Evolutionary conservation across 768 basidiomycete genomes (phyloP).

Genomic region (Glaciozyma martinii): DNA sequence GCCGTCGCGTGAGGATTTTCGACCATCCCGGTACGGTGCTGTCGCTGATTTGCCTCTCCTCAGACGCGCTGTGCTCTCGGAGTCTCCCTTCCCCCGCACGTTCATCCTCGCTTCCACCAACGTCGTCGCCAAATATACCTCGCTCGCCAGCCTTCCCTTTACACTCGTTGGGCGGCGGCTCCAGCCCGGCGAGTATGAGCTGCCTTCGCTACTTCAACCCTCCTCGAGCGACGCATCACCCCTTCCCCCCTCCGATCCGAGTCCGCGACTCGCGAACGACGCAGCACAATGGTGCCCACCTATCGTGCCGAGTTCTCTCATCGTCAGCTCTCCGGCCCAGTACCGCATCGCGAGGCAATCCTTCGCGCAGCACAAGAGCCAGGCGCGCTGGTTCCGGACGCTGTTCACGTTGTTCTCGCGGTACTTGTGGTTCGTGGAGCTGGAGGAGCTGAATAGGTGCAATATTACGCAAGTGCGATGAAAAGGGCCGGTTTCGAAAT

Average conservation of each 20-base stretch:
- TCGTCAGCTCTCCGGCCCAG: constrained; percentile 27
- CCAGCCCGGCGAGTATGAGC: not conserved
- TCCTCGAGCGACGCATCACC: too few relatives aligned
- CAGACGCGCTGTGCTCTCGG: not conserved
- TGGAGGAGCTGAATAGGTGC: constrained; percentile 10
- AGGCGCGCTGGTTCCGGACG: constrained; percentile 42
- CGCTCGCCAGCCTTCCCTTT: constrained; percentile 18
- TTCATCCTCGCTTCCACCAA: constrained; percentile 21
- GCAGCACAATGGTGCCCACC: too few relatives aligned
- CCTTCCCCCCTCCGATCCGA: too few relatives aligned
- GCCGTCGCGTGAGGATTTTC: constrained; percentile 14
- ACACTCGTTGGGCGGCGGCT: constrained; percentile 1
- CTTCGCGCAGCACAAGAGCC: constrained; percentile 39
- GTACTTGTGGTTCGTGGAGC: constrained; percentile 41
- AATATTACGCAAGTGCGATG: not conserved
- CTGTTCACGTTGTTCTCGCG: constrained; percentile 38
- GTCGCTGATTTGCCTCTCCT: not conserved
- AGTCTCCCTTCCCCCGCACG: constrained; percentile 7
- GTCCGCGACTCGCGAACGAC: too few relatives aligned
- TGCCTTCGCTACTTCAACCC: not conserved
- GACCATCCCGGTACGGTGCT: not conserved
- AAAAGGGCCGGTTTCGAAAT: not conserved
- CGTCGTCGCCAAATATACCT: constrained; percentile 31
- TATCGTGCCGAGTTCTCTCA: not conserved
- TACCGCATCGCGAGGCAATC: constrained; percentile 36